Percentiles rank a stretch among this genome's conserved stretches.
phyloP scores from a whole-genome alignment of 2,329 filamentous ascomycete genomes.

The Zymoseptoria ardabiliae region DNA sequence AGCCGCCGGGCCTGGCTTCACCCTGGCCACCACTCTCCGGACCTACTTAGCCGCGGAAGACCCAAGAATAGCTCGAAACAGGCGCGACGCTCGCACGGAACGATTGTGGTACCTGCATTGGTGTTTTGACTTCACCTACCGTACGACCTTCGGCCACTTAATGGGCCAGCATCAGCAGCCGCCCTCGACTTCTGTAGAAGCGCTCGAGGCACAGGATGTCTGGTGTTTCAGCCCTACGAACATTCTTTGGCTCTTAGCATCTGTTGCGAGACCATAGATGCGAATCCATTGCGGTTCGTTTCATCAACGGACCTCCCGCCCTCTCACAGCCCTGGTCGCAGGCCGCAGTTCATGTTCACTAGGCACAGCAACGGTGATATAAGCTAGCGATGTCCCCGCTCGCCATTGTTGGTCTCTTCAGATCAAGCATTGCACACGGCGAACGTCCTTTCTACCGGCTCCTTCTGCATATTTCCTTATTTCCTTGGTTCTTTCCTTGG shows the following conservation, averaged over 20 bases:
- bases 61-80: constrained; percentile 23
- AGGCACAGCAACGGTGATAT: constrained; percentile 10
- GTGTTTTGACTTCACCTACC: constrained; percentile 15
- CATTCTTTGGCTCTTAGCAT: constrained; percentile 6
- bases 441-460: not conserved
- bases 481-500: constrained; percentile 26
- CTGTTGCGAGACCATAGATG: constrained; percentile 5
- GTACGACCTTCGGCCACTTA: constrained; percentile 14
- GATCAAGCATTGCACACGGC: constrained; percentile 1
- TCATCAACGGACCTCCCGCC: constrained; percentile 7
- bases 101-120: constrained; percentile 13
- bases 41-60: constrained; percentile 1
- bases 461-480: constrained; percentile 21
- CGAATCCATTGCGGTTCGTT: constrained; percentile 10
- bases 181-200: constrained; percentile 8
- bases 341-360: not conserved
- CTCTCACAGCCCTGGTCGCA: constrained; percentile 4
- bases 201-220: constrained; percentile 11
- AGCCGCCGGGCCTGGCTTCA: constrained; percentile 19
- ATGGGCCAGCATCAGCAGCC: constrained; percentile 3
- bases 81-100: constrained; percentile 22
- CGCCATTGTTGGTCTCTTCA: not conserved
- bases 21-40: constrained; percentile 8
- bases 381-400: constrained; percentile 12
- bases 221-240: constrained; percentile 16